Evolutionary conservation across 805 yeast genomes (phyloP).

Genomic region (Wickerhamiella galacta): DNA sequence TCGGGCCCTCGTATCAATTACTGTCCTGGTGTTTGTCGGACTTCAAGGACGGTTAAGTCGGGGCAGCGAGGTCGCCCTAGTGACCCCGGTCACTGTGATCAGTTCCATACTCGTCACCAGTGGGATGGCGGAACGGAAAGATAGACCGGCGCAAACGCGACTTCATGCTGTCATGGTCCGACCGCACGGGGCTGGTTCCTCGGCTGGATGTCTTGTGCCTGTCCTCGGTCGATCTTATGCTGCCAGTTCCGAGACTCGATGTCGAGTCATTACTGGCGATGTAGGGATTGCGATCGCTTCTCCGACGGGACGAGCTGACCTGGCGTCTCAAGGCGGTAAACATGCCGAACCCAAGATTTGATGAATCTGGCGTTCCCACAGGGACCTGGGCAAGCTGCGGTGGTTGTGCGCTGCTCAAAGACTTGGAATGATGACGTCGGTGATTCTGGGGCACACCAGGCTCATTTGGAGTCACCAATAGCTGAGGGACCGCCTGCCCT

Average conservation of each 20-base stretch:
- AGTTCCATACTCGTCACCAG: no score
- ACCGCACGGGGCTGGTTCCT: slow-evolving; percentile 1
- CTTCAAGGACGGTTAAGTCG: no score
- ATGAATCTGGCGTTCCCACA: background rate
- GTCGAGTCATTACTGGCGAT: background rate
- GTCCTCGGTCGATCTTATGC: background rate
- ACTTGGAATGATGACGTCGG: slow-evolving; percentile 7
- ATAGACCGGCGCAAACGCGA: slow-evolving; percentile 14
- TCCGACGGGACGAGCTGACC: slow-evolving; percentile 5
- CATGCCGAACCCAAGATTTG: background rate
- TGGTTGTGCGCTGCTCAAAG: slow-evolving; percentile 6
- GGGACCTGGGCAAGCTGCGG: slow-evolving; percentile 1
- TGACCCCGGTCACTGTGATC: no score
- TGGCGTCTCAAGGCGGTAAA: slow-evolving; percentile 5
- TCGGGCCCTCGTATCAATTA: no score
- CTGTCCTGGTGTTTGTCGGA: no score
- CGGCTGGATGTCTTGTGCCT: background rate
- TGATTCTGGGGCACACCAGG: no score
- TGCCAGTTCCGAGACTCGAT: background rate
- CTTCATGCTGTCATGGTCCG: slow-evolving; percentile 9
- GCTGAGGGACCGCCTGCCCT: no score
- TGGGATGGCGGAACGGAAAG: slow-evolving; percentile 10
- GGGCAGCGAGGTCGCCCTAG: no score
- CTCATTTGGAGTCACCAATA: no score
- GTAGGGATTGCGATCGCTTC: slow-evolving; percentile 2